Conservation (phyloP, 2,329 filamentous ascomycete genomes). For the Geosmithia morbida region DNA sequence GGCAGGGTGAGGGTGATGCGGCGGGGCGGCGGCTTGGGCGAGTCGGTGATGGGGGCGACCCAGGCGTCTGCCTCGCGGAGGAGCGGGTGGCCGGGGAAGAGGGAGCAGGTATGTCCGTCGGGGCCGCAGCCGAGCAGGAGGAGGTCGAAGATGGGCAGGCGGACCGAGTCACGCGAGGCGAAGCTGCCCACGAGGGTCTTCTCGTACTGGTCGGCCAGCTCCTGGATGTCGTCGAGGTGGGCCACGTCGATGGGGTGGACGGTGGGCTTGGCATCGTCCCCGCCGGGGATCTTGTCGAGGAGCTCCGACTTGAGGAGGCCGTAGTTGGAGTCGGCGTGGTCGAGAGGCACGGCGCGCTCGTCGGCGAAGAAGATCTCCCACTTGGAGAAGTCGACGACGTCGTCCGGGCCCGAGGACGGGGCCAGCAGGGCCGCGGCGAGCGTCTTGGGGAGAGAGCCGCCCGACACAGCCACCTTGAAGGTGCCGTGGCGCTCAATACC, state of each 20-base stretch:
- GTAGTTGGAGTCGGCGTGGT: constrained; percentile 92
- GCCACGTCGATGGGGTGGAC: constrained; percentile 64
- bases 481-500: constrained; percentile 65
- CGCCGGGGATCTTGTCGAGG: constrained; percentile 66
- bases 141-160: constrained; percentile 88
- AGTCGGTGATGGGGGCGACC: constrained; percentile 85
- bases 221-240: constrained; percentile 64
- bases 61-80: constrained; percentile 79
- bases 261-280: constrained; percentile 44
- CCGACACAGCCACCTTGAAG: constrained; percentile 89
- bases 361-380: constrained; percentile 99
- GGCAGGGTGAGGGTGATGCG: constrained; percentile 88
- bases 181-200: constrained; percentile 74
- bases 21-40: constrained; percentile 82
- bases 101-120: constrained; percentile 91
- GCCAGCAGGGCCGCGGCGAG: constrained; percentile 73
- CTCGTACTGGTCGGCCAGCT: constrained; percentile 90
- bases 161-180: constrained; percentile 84
- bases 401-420: constrained; percentile 32
- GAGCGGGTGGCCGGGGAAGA: constrained; percentile 83
- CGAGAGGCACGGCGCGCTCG: constrained; percentile 84
- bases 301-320: constrained; percentile 74
- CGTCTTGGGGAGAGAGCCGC: constrained; percentile 80
- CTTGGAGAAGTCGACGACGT: constrained; percentile 61
- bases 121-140: constrained; percentile 87